Conservation (phyloP, 306 rosid species). For the Cucurbita moschata region DNA sequence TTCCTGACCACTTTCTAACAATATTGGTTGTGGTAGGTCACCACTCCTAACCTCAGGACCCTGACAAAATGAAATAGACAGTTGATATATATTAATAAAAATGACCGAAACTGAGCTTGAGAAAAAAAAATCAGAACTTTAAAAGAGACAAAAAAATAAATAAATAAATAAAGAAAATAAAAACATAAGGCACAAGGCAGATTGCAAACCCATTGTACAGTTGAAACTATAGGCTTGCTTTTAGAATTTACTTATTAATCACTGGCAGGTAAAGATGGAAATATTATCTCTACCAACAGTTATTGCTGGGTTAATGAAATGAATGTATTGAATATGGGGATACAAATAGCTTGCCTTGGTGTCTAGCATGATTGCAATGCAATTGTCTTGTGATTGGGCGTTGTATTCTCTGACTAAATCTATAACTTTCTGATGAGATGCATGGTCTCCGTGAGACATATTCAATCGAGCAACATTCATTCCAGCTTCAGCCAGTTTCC, state of each 20-base stretch:
- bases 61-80: conserved; percentile 18
- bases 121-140: background rate
- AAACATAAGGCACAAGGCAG: background rate
- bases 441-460: conserved; percentile 97
- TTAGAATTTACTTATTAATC: background rate
- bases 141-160: background rate
- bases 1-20: conserved; percentile 50
- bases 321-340: background rate
- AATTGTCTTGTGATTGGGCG: conserved; percentile 57
- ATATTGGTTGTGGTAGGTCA: conserved; percentile 71
- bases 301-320: background rate
- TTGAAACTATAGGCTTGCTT: background rate
- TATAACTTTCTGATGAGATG: conserved; percentile 90
- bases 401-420: conserved; percentile 91
- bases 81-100: background rate
- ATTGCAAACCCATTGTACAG: background rate
- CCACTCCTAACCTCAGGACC: conserved; percentile 98
- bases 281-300: too few species aligned
- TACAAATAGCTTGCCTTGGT: conserved; percentile 45
- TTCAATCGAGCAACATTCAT: conserved; percentile 95
- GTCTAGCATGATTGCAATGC: conserved; percentile 87
- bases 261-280: background rate
- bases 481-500: conserved; percentile 97
- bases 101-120: background rate
- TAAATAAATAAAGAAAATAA: background rate